Conservation (phyloP, 202 grass and related monocot species). For the Miscanthus sacchariflorus region DNA sequence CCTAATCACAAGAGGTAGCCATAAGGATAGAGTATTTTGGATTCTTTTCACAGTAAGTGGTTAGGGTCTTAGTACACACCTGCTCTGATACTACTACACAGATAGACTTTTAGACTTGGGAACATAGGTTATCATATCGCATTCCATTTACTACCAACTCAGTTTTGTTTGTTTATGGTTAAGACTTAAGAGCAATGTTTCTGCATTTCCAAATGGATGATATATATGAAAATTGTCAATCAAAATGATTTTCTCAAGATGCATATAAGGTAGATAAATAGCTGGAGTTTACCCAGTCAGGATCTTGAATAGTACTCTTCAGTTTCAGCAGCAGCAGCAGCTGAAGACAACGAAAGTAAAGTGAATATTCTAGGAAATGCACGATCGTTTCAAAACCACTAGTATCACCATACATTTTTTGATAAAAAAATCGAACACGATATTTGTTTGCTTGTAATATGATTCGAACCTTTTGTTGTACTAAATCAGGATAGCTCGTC, state of each 20-base stretch:
- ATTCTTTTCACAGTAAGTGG: not conserved
- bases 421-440: not conserved
- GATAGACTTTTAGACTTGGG: not conserved
- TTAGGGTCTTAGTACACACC: not conserved
- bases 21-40: slow-evolving; percentile 16
- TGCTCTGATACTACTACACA: not conserved
- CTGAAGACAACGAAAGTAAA: not conserved
- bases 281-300: not conserved
- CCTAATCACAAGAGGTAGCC: not conserved
- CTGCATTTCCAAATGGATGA: not conserved
- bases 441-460: not conserved
- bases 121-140: not conserved
- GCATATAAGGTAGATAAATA: not conserved
- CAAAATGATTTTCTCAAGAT: not conserved
- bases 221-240: slow-evolving; percentile 4
- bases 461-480: not conserved
- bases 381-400: slow-evolving; percentile 15
- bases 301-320: not conserved
- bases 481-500: not conserved
- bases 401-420: not conserved
- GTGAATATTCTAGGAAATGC: slow-evolving; percentile 5
- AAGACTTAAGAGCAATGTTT: not conserved
- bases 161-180: not conserved
- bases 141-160: not conserved
- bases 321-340: not conserved